phyloP scores from a whole-genome alignment of 352 stramenopile species.

The Globisporangium nagaii region DNA sequence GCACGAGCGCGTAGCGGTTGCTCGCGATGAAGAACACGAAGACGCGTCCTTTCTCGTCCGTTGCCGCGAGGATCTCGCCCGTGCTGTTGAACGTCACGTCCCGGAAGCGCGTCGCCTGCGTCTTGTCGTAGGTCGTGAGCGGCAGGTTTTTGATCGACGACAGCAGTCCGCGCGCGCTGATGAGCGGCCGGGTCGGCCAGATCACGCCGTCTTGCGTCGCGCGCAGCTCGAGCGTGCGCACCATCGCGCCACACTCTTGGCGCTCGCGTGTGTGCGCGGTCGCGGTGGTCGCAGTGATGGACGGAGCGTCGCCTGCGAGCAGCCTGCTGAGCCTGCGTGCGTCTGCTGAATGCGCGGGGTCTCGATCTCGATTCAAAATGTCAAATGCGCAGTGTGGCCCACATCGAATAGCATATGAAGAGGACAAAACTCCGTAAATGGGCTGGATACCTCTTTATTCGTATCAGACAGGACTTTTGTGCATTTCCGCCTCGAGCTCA shows the following conservation, averaged over 20 bases:
- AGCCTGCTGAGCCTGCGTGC: neutral
- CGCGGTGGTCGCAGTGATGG: no score
- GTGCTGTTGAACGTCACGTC: constrained; percentile 61
- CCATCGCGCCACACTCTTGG: constrained; percentile 24
- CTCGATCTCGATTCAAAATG: constrained; percentile 6
- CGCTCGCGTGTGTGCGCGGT: no score
- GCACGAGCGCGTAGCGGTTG: constrained; percentile 74
- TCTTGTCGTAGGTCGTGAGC: constrained; percentile 50
- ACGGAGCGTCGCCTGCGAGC: neutral
- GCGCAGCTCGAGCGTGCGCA: constrained; percentile 58
- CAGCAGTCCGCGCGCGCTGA: constrained; percentile 64
- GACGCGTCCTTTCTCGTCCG: constrained; percentile 73
- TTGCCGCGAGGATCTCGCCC: constrained; percentile 58
- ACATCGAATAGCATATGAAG: neutral
- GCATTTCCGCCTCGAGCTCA: no score
- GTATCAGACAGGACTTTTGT: no score
- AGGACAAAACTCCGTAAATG: no score
- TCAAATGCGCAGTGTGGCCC: neutral
- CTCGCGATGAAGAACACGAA: constrained; percentile 74
- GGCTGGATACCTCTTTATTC: no score
- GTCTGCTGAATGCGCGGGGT: neutral
- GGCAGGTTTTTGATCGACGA: constrained; percentile 66
- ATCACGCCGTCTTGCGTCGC: constrained; percentile 68
- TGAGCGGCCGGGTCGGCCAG: constrained; percentile 61
- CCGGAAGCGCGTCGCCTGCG: constrained; percentile 38